Percentiles rank a stretch among this genome's conserved stretches.
Conservation (phyloP, 257 asterid genomes). For the Nicotiana knightiana region DNA sequence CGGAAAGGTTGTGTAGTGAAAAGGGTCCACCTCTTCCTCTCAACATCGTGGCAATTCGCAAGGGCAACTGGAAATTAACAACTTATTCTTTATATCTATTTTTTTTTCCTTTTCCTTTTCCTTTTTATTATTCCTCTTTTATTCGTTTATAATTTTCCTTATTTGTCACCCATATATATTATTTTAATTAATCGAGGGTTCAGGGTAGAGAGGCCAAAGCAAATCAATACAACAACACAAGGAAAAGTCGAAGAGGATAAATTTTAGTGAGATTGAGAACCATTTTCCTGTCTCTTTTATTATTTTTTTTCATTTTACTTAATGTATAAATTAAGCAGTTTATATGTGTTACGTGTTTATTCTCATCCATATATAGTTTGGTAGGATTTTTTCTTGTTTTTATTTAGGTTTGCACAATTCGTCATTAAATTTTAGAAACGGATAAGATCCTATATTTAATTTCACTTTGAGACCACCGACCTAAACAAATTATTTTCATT, state of each 20-base stretch:
- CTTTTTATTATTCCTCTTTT: too few relatives aligned
- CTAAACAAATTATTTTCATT: neutral
- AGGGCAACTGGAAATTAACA: neutral
- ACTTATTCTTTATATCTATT: neutral
- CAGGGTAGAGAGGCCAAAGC: neutral
- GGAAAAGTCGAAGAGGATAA: neutral
- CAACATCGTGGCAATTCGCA: neutral
- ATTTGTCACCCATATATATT: neutral
- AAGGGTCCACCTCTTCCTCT: neutral
- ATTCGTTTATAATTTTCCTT: neutral
- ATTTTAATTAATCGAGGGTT: neutral
- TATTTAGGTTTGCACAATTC: neutral
- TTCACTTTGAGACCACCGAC: neutral
- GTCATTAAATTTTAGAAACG: neutral
- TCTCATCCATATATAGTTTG: neutral
- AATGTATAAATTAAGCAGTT: neutral
- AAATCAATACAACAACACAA: neutral
- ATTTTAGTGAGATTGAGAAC: neutral
- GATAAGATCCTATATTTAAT: neutral
- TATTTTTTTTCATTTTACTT: neutral
- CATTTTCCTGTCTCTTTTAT: neutral
- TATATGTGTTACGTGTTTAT: neutral
- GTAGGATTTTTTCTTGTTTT: neutral
- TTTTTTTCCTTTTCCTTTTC: neutral
- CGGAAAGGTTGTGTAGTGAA: slow-evolving; percentile 12